phyloP scores from a whole-genome alignment of 2,329 filamentous ascomycete species.

The Rhynchosporium graminicola region DNA sequence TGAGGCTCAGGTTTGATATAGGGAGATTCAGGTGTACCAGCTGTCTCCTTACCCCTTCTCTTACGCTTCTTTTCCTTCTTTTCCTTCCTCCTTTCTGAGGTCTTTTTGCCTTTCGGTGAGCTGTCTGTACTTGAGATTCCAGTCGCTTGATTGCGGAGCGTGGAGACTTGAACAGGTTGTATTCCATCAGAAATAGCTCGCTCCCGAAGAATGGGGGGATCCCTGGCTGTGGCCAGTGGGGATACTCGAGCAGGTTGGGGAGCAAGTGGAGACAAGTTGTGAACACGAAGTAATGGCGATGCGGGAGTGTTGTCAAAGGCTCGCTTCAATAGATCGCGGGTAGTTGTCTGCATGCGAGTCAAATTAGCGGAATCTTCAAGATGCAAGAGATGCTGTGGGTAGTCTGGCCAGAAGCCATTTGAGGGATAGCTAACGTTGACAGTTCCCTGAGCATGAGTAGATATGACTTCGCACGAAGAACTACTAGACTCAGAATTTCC shows the following conservation, averaged over 20 bases:
- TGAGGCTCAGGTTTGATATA: conserved; percentile 66
- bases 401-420: not conserved
- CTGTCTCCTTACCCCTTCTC: conserved; percentile 46
- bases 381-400: not conserved
- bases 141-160: conserved; percentile 51
- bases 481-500: conserved; percentile 20
- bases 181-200: conserved; percentile 33
- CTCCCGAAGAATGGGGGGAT: conserved; percentile 37
- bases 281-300: conserved; percentile 68
- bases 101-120: conserved; percentile 56
- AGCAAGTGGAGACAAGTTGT: conserved; percentile 72
- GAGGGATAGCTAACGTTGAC: conserved; percentile 16
- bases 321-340: conserved; percentile 44
- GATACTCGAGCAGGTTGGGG: conserved; percentile 74
- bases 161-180: conserved; percentile 56
- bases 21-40: conserved; percentile 49
- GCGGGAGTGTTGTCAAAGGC: conserved; percentile 46
- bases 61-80: conserved; percentile 57
- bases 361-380: conserved; percentile 42
- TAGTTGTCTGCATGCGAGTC: conserved; percentile 40
- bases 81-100: conserved; percentile 51
- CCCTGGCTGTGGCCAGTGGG: conserved; percentile 52
- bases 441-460: conserved; percentile 12
- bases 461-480: conserved; percentile 15
- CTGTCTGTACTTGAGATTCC: conserved; percentile 59